Evolutionary conservation across 2,329 filamentous ascomycete genomes (phyloP), one percentile per base, ranked within the genome.

Genomic region (Escovopsis sp.): DNA sequence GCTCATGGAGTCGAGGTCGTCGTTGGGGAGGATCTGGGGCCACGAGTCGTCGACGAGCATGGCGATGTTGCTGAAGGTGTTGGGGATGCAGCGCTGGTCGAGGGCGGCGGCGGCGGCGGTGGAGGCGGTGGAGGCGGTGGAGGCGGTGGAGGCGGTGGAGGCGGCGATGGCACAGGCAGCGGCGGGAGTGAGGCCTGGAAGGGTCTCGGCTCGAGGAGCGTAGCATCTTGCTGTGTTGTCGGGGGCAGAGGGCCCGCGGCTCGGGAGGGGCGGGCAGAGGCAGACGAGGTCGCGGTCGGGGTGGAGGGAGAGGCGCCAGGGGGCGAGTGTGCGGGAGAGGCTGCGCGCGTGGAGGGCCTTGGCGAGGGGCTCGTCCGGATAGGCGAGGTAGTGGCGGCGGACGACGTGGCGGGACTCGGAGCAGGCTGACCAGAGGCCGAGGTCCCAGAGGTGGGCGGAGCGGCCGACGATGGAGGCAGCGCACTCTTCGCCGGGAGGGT

Each of bases 261-360:
- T n/a, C n/a, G n/a, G n/a, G n/a, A n/a, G n/a, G n/a, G n/a, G n/a
- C n/a, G n/a, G n/a, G n/a, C n/a, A n/a, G 14, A 37, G 19, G 14
- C 26, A 33, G 14, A 27, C 31, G 5, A 37, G 27, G 21, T 37
- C 35, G 14, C 12, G 18, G 19, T 31, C 21, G 23, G 19, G 8
- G 13, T 37, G 18, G 18, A 37, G 25, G 12, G 25, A 15, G 18
- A 37, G 34, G 35, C 35, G 32, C 26, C 18, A 30, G n/a, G 5
- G n/a, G 19, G 17, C 27, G 5, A 13, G 13, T 7, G 9, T 27
- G 26, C 34, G 19, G 26, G 16, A 26, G 26, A 34, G 34, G 27
- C n/a, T 34, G 27, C 34, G 26, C 26, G 25, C 29, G 17, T 21
- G 31, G 32, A 21, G 17, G 9, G 19, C 15, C 17, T 34, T 26